Percentiles rank a stretch among this genome's conserved stretches.
phyloP scores from a whole-genome alignment of 1,139 yeast species.

The Magnusiomyces starmeri region DNA sequence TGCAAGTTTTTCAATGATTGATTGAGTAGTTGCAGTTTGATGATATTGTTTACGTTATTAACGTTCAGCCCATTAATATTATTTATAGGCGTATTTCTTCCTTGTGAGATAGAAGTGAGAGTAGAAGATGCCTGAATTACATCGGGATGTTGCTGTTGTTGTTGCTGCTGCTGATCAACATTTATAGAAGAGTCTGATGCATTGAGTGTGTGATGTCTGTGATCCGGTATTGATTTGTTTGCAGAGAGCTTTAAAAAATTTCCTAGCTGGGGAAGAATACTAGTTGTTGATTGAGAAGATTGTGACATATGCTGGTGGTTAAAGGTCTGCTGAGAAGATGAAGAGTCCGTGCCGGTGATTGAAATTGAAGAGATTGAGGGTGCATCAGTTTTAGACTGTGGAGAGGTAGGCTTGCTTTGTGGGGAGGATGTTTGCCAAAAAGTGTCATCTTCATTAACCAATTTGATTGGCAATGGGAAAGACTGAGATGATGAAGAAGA shows the following conservation, averaged over 20 bases:
- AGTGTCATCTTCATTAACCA: not conserved
- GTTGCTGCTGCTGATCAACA: not conserved
- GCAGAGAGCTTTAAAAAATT: not conserved
- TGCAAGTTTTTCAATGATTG: not conserved
- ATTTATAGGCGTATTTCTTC: too few species aligned
- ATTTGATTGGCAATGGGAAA: too few species aligned
- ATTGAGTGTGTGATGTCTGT: too few species aligned
- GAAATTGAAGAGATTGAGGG: not conserved
- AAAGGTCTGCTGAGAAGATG: not conserved
- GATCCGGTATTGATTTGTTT: too few species aligned
- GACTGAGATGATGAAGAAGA: not conserved
- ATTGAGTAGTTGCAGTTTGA: not conserved
- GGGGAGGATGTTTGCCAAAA: not conserved
- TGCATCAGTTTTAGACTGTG: not conserved
- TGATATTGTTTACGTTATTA: not conserved
- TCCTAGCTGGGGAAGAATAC: slow-evolving; percentile 1
- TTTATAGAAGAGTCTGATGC: too few species aligned
- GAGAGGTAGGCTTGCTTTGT: not conserved
- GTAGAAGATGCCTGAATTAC: not conserved
- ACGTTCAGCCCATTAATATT: too few species aligned
- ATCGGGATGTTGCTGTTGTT: not conserved
- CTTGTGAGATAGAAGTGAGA: not conserved
- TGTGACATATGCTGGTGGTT: not conserved
- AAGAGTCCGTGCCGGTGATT: not conserved
- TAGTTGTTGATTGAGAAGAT: not conserved